Conservation (phyloP, 306 rosid species). For the Cyamopsis tetragonoloba region DNA sequence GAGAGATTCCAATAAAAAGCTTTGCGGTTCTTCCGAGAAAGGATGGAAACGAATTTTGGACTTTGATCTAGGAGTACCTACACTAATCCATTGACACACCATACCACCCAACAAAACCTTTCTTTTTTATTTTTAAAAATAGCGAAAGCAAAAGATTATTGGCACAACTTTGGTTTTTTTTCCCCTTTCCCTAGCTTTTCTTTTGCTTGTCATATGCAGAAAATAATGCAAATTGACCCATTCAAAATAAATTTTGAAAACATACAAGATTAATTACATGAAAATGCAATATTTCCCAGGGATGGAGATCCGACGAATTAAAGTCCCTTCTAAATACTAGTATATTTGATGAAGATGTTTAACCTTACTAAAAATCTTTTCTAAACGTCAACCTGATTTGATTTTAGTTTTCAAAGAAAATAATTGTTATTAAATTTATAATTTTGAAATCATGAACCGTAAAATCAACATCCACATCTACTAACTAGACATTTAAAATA, state of each 20-base stretch:
- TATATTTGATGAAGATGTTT: conserved; percentile 4
- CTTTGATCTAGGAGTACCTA: conserved; percentile 29
- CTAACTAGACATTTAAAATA: too few species aligned
- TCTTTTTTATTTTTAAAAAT: conserved; percentile 20
- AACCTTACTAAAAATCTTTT: neutral
- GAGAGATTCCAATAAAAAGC: conserved; percentile 12
- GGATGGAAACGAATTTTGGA: conserved; percentile 20
- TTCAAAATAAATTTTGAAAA: neutral
- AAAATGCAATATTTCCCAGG: neutral
- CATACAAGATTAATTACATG: neutral
- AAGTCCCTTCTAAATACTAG: neutral
- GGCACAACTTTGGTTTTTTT: neutral
- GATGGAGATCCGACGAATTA: neutral
- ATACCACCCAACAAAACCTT: conserved; percentile 26
- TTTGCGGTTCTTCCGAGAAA: conserved; percentile 30
- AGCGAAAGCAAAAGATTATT: conserved; percentile 22
- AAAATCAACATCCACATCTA: neutral
- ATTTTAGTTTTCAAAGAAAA: neutral
- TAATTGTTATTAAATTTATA: neutral
- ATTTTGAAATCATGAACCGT: neutral
- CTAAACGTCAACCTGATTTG: neutral
- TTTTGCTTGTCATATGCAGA: neutral
- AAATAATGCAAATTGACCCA: conserved; percentile 17
- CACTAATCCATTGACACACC: conserved; percentile 22
- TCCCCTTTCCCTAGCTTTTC: too few species aligned